Base-by-base conservation (phyloP, 2,329 filamentous ascomycete species). In the Arthrobotrys musiformis region DNA sequence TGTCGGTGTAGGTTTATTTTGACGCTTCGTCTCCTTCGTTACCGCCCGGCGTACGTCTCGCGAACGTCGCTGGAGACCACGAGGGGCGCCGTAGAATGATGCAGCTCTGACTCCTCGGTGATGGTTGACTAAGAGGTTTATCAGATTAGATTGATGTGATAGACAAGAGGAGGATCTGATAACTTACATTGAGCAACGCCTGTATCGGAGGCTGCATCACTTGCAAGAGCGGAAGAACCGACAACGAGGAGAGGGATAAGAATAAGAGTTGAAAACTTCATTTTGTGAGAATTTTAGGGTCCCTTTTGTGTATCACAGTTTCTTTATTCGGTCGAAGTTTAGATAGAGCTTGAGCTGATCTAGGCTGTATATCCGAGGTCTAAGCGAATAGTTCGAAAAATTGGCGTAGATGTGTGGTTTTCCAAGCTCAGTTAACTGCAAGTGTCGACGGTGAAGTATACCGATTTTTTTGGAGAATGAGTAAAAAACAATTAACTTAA, bases 41-140 rank as follows among this genome's bases (percentile, higher is more conserved):
- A 22, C 50, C 9, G 28, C 50, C 15, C 50, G 50, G 9, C 50
- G 50, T 17, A 28, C 35, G 5, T 56, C 28, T 19, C 28, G 33
- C 0, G 50, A 56, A 19, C 50, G 50, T 13, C 50, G 50, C 2
- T 35, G 28, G 6, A 35, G 5, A 6, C 50, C 28, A 28, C 50
- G 50, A 56, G 50, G 26, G 6, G 48, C 26, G 1, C n/a, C 50
- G 17, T 56, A 56, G 28, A 19, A 56, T 5, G 50, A 56, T 33
- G 50, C 50, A n/a, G 50, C 50, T 56, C 50, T 35, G 11, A 56
- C 50, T 19, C 50, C 50, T 35, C 35, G 50, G 50, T 6, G 50
- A 22, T 56, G 50, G 50, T 56, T 13, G 50, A 56, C 50, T 56
- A 56, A 30, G 4, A 17, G 24, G 13, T 52, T 17, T 19, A 22